Base-by-base conservation (phyloP, 441 rosid species). In the Capsella rubella region DNA sequence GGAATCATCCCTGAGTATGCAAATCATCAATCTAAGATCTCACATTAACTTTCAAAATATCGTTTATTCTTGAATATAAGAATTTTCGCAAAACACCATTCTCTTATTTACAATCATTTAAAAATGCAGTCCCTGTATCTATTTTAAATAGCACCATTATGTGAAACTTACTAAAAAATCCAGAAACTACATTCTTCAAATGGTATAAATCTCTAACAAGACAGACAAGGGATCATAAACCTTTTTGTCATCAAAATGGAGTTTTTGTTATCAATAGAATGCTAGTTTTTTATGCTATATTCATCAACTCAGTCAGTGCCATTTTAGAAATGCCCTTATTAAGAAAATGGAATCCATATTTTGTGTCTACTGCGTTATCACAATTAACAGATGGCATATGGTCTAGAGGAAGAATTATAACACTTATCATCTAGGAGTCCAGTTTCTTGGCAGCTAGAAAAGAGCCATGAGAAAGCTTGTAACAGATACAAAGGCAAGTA, bases 1-100 rank as follows among this genome's bases (percentile, higher is more conserved):
- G 82, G 96, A 83, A 77, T 93, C 93, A 72, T 91, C 97, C 99
- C 99, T 96, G 90, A 82, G 49, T 55, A 73, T 52, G 64, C 61
- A 75, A 71, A 60, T 47, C 31, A 16, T 66, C 52, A 60, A 59
- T 67, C 27, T 60, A 37, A 52, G 60, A 67, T 35, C 53, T 16
- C 68, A 34, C 42, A 50, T 28, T 39, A 57, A 58, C 40, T 66
- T 72, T 65, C 42, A 59, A 66, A 58, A 11, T 49, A 75, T 47
- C 51, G 13, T 8, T 70, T 76, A 15, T 37, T 47, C 47, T 64
- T 16, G 49, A 32, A 27, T 39, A 49, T 57, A 49, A 21, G 28
- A 56, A 40, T 14, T 35, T 68, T 8, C n/a, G 46, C 57, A 54
- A 55, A 31, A 46, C 21, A 49, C 21, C 53, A 69, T 55, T 57